Evolutionary conservation across 192 early-diverging fungal genomes (phyloP).

Genomic region (Dispira simplex): DNA sequence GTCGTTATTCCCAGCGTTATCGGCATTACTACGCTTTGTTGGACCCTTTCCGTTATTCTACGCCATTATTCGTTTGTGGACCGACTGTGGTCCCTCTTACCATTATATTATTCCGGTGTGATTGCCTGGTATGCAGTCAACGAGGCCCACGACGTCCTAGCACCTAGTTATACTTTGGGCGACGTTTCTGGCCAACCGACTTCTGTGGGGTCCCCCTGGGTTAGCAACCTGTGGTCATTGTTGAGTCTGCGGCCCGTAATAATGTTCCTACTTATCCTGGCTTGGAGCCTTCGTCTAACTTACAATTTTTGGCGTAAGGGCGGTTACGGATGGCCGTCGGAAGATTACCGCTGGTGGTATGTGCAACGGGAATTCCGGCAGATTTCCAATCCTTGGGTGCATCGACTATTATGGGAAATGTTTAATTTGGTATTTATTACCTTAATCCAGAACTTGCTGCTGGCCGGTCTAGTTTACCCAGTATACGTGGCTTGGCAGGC

Average conservation of each 20-base stretch:
- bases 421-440: constrained; percentile 63
- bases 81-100: constrained; percentile 60
- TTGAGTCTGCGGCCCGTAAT: constrained; percentile 23
- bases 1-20: too few species aligned
- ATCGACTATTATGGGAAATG: constrained; percentile 34
- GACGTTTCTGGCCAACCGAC: background rate
- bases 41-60: constrained; percentile 1
- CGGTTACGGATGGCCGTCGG: constrained; percentile 41
- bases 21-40: background rate
- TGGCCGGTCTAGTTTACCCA: constrained; percentile 40
- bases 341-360: constrained; percentile 67
- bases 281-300: constrained; percentile 63
- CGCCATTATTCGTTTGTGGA: constrained; percentile 45
- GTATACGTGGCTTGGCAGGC: constrained; percentile 23
- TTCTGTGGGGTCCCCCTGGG: background rate
- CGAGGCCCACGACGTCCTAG: constrained; percentile 13
- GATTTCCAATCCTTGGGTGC: constrained; percentile 12
- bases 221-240: constrained; percentile 15
- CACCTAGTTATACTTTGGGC: background rate
- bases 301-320: constrained; percentile 69
- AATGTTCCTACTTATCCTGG: constrained; percentile 26
- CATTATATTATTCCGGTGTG: constrained; percentile 40
- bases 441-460: constrained; percentile 50
- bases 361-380: constrained; percentile 17
- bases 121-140: constrained; percentile 33